Percentiles rank a stretch among this genome's conserved stretches.
Conservation (phyloP, 2,329 filamentous ascomycete genomes). For the Pseudogymnoascus sp. region DNA sequence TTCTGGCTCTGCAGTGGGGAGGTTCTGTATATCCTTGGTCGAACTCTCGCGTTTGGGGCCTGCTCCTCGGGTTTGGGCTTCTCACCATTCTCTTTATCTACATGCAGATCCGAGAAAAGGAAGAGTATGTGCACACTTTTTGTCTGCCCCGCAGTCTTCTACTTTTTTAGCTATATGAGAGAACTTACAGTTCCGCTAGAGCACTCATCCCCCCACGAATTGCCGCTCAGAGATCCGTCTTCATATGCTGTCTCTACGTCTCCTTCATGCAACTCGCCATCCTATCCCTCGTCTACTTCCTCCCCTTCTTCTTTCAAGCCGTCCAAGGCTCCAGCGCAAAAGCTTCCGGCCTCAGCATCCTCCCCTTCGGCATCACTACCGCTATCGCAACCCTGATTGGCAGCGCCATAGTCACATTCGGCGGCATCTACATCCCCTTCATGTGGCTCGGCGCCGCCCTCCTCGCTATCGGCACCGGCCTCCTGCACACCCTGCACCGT, state of each 20-base stretch:
- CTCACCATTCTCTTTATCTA: conserved; percentile 16
- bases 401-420: conserved; percentile 27
- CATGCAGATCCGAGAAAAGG: neutral
- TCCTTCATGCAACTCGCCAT: conserved; percentile 27
- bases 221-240: conserved; percentile 28
- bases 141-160: neutral
- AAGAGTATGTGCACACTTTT: neutral
- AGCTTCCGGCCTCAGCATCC: conserved; percentile 31
- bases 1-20: conserved; percentile 26
- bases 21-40: conserved; percentile 37
- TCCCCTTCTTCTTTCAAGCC: conserved; percentile 39
- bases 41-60: conserved; percentile 26
- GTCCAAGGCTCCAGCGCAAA: conserved; percentile 32
- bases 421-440: conserved; percentile 23
- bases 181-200: conserved; percentile 12
- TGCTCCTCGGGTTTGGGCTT: conserved; percentile 24
- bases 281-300: conserved; percentile 30
- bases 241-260: conserved; percentile 24
- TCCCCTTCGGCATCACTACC: conserved; percentile 27
- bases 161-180: neutral
- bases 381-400: conserved; percentile 24
- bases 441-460: conserved; percentile 19
- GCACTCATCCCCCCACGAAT: conserved; percentile 31
- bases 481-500: conserved; percentile 31
- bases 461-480: conserved; percentile 31